Base-by-base conservation (phyloP, 306 rosid genomes). In the Cicer pinnatifidum region DNA sequence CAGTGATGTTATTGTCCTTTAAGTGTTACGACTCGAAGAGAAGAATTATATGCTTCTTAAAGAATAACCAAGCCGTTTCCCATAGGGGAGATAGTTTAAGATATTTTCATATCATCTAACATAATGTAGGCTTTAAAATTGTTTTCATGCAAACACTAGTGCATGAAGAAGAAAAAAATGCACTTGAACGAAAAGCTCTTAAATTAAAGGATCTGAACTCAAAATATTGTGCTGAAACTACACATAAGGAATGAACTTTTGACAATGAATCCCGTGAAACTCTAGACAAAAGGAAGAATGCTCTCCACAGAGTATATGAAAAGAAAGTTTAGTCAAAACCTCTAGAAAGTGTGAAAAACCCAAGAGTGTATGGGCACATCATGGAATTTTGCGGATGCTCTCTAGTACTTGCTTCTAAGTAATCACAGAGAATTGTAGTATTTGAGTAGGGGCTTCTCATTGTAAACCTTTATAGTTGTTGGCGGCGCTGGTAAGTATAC, bases 401-500 rank as follows among this genome's bases (percentile, higher is more conserved):
- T 68, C 44, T 46, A 11, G 28, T 8, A n/a, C 67, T 51, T 4
- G 43, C 51, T 45, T 2, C 61, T 45, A n/a, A 10, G 35, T 56
- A 57, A 10, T 41, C 72, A 6, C 41, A 9, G 41, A n/a, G 19
- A 19, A 39, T 43, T 75, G 2, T 19, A 12, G 67, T 41, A 53
- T 41, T 40, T 41, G 44, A 75, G n/a, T 75, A 12, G 67, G 73
- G 8, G 48, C 33, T 69, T 67, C 54, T 56, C 57, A 51, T 57
- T 76, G 66, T 67, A 44, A 57, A 45, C 60, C 73, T 17, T 17
- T 53, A 15, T 15, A 51, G 11, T 67, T 66, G 23, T 19, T 40
- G 35, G 63, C 20, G 79, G 39, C 12, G 40, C 17, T 33, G 53
- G 11, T 19, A 23, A 68, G 44, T 13, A 11, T 46, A 28, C 4